Evolutionary conservation across 148 eudicot species (phyloP).

Genomic region (Cornus kousa): DNA sequence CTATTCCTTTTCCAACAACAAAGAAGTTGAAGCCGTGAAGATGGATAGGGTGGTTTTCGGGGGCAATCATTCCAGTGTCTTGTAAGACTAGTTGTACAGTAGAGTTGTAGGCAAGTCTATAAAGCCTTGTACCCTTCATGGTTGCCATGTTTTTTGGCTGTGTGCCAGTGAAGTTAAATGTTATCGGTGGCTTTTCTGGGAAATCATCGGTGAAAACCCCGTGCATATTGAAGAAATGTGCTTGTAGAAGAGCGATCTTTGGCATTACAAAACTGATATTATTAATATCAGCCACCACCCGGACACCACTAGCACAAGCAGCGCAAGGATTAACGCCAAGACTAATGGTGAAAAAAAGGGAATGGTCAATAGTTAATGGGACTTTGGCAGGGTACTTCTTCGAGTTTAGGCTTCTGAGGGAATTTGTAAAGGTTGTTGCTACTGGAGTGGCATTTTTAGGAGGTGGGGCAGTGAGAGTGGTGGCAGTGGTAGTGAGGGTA

Average conservation of each 20-base stretch:
- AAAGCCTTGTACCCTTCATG: slow-evolving; percentile 41
- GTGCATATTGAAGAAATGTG: slow-evolving; percentile 45
- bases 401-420: slow-evolving; percentile 55
- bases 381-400: slow-evolving; percentile 39
- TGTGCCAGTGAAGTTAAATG: slow-evolving; percentile 46
- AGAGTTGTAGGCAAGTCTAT: slow-evolving; percentile 43
- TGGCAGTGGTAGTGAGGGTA: slow-evolving; percentile 9
- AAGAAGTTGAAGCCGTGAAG: slow-evolving; percentile 56
- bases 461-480: slow-evolving; percentile 41
- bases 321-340: slow-evolving; percentile 48
- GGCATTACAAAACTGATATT: slow-evolving; percentile 63
- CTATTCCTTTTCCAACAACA: slow-evolving; percentile 44
- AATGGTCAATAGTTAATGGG: slow-evolving; percentile 44
- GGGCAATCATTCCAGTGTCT: slow-evolving; percentile 43
- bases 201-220: slow-evolving; percentile 62
- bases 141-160: slow-evolving; percentile 30
- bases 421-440: slow-evolving; percentile 30
- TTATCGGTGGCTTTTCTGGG: slow-evolving; percentile 38
- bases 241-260: slow-evolving; percentile 42
- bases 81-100: slow-evolving; percentile 49
- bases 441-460: slow-evolving; percentile 43
- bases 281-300: slow-evolving; percentile 54
- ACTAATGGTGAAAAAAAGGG: slow-evolving; percentile 48
- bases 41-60: slow-evolving; percentile 55
- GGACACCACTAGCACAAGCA: slow-evolving; percentile 40